Conservation (phyloP, 2,329 filamentous ascomycete species). For the Talaromyces piceae region DNA sequence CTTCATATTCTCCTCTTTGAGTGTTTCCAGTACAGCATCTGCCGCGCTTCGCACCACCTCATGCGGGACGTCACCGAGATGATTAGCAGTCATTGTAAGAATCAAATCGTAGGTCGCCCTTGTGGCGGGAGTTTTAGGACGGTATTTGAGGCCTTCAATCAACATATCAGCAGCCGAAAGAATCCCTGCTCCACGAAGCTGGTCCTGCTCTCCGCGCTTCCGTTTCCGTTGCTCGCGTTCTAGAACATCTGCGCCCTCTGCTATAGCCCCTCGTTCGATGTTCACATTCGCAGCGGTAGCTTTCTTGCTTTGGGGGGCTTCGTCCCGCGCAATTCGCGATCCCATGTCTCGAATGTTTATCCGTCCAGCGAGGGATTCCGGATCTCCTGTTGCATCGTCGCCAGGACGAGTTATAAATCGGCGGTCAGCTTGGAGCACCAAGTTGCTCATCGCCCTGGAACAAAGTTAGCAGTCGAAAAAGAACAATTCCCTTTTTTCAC, state of each 20-base stretch:
- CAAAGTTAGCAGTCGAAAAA: not conserved
- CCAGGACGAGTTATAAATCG: conserved; percentile 86
- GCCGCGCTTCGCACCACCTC: conserved; percentile 90
- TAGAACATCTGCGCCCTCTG: conserved; percentile 76
- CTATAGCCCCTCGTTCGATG: conserved; percentile 66
- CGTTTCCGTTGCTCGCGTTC: conserved; percentile 79
- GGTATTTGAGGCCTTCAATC: conserved; percentile 86
- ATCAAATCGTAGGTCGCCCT: conserved; percentile 92
- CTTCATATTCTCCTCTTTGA: conserved; percentile 94
- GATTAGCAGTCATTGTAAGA: conserved; percentile 78
- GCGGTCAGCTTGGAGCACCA: conserved; percentile 99
- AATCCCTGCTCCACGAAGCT: conserved; percentile 66
- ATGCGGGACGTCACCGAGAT: conserved; percentile 85
- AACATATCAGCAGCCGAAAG: conserved; percentile 76
- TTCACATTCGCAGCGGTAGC: conserved; percentile 56
- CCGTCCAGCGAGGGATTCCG: conserved; percentile 90
- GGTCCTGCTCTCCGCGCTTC: conserved; percentile 65
- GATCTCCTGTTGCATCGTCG: conserved; percentile 94
- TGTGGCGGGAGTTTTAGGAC: conserved; percentile 83
- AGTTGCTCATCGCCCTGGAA: conserved; percentile 82
- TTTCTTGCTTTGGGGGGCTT: conserved; percentile 75
- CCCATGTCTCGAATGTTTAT: conserved; percentile 96
- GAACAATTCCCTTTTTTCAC: too few species aligned
- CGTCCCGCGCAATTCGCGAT: conserved; percentile 68
- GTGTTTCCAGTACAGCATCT: conserved; percentile 78